phyloP scores from a whole-genome alignment of 2,329 filamentous ascomycete genomes.

The Ophiostoma australiae region DNA sequence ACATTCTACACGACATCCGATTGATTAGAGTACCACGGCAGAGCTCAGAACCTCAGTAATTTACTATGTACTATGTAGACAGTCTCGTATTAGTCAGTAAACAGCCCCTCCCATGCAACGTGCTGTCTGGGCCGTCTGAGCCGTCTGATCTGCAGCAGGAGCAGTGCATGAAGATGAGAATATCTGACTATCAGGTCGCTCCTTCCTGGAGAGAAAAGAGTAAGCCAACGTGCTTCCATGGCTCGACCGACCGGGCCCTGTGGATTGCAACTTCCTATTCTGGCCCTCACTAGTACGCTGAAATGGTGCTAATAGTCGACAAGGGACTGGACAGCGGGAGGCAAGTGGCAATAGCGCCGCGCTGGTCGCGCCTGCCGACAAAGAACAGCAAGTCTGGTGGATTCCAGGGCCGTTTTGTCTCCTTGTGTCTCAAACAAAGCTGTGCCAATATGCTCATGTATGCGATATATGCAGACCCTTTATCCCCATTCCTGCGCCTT shows the following conservation, averaged over 20 bases:
- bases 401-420: not conserved
- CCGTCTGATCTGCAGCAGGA: not conserved
- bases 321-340: not conserved
- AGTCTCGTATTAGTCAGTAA: not conserved
- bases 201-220: not conserved
- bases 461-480: constrained; percentile 2
- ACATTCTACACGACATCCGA: not conserved
- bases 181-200: not conserved
- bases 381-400: not conserved
- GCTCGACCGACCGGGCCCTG: not conserved
- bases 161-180: not conserved
- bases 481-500: not conserved
- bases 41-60: not conserved
- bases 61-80: no score
- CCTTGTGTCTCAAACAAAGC: not conserved
- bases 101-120: not conserved
- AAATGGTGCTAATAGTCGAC: not conserved
- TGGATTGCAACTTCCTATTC: constrained; percentile 9
- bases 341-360: constrained; percentile 6
- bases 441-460: not conserved
- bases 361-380: not conserved
- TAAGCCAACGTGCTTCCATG: not conserved
- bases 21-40: not conserved
- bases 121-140: not conserved
- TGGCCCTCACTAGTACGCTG: not conserved